Evolutionary conservation across 306 rosid species (phyloP).

Genomic region (Malus sieversii): DNA sequence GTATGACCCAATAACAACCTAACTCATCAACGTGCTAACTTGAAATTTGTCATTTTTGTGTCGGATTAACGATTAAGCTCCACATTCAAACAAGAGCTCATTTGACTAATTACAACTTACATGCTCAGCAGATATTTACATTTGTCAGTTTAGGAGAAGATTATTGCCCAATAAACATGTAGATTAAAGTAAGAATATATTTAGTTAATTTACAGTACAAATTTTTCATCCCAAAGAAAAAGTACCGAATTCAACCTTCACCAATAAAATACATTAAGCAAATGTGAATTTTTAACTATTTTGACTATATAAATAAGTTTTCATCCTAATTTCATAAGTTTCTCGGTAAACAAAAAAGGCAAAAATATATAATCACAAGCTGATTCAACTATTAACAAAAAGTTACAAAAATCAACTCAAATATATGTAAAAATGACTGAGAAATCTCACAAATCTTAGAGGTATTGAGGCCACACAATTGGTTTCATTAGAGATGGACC

Average conservation of each 20-base stretch:
- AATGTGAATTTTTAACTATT: neutral
- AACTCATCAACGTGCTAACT: no score
- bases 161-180: neutral
- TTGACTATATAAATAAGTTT: neutral
- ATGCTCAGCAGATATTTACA: neutral
- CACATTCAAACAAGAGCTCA: neutral
- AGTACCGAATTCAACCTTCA: neutral
- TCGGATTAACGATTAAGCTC: no score
- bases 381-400: neutral
- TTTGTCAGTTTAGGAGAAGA: neutral
- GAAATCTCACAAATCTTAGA: conserved; percentile 27
- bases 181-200: no score
- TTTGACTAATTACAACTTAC: neutral
- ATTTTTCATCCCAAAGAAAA: neutral
- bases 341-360: neutral
- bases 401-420: neutral
- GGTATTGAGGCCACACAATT: neutral
- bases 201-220: no score
- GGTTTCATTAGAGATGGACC: neutral
- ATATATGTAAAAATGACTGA: neutral
- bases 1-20: no score
- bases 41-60: no score
- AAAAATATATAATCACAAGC: neutral
- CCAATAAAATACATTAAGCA: neutral
- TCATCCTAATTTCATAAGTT: neutral